Conservation (phyloP, 2,329 filamentous ascomycete genomes). For the Westerdykella aurantiaca region DNA sequence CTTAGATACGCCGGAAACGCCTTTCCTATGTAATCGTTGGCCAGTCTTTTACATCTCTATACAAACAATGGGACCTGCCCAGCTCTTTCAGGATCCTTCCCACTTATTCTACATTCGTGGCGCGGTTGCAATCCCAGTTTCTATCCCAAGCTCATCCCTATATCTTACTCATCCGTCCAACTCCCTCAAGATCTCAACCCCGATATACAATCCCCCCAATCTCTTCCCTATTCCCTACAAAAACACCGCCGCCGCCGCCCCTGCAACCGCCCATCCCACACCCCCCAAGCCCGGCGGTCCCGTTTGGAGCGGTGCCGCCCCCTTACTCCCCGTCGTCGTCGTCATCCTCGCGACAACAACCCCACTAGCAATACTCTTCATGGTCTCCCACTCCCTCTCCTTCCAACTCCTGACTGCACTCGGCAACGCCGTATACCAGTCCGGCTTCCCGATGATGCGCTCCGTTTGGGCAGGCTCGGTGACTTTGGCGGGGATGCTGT, state of each 20-base stretch:
- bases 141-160: no score
- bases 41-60: no score
- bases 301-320: not conserved
- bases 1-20: no score
- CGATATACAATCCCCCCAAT: no score
- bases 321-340: not conserved
- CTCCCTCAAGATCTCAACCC: no score
- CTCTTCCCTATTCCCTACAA: not conserved
- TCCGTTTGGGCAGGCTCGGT: conserved; percentile 18
- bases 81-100: no score
- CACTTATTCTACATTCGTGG: no score
- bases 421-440: conserved; percentile 28
- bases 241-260: not conserved
- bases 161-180: no score
- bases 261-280: not conserved
- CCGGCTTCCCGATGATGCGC: conserved; percentile 18
- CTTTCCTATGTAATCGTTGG: no score
- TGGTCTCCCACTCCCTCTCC: conserved; percentile 29
- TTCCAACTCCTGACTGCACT: conserved; percentile 23
- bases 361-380: conserved; percentile 11
- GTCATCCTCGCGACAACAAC: not conserved
- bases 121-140: no score
- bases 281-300: not conserved
- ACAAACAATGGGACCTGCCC: no score
- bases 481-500: conserved; percentile 22